Evolutionary conservation across 306 rosid genomes (phyloP).

Genomic region (Styphnolobium japonicum): DNA sequence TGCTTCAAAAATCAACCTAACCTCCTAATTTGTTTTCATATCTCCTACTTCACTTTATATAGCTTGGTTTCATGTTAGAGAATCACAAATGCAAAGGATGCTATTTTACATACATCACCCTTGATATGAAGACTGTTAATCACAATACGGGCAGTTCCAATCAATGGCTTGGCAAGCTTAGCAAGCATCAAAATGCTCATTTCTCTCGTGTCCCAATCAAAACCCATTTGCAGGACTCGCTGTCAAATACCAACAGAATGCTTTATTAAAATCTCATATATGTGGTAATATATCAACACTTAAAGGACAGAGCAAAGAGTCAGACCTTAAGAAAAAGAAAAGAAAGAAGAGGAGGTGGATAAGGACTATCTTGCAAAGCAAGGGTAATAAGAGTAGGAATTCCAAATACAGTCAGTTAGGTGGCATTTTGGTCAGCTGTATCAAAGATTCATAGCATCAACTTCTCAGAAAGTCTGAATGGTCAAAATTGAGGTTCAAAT

Average conservation of each 20-base stretch:
- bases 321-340: slow-evolving; percentile 12
- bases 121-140: slow-evolving; percentile 78
- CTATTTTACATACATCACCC: slow-evolving; percentile 66
- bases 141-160: slow-evolving; percentile 78
- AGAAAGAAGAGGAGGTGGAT: neutral
- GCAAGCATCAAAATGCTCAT: slow-evolving; percentile 79
- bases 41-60: neutral
- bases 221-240: slow-evolving; percentile 63
- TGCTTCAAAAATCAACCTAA: neutral
- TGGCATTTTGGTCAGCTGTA: neutral
- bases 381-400: neutral
- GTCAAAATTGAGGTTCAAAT: neutral
- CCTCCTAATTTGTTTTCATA: neutral
- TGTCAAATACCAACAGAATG: slow-evolving; percentile 37
- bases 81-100: neutral
- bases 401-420: neutral
- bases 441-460: neutral
- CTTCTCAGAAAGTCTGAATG: neutral
- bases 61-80: neutral
- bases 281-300: neutral
- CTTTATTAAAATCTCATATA: slow-evolving; percentile 5
- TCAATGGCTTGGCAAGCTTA: slow-evolving; percentile 62
- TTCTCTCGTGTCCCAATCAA: slow-evolving; percentile 83
- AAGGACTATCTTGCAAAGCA: neutral
- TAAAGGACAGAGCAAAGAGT: neutral